A percentile compares a stretch with the other conserved stretches of the same genome.
phyloP scores from a whole-genome alignment of 352 stramenopile species.

The Phytophthora lateralis region DNA sequence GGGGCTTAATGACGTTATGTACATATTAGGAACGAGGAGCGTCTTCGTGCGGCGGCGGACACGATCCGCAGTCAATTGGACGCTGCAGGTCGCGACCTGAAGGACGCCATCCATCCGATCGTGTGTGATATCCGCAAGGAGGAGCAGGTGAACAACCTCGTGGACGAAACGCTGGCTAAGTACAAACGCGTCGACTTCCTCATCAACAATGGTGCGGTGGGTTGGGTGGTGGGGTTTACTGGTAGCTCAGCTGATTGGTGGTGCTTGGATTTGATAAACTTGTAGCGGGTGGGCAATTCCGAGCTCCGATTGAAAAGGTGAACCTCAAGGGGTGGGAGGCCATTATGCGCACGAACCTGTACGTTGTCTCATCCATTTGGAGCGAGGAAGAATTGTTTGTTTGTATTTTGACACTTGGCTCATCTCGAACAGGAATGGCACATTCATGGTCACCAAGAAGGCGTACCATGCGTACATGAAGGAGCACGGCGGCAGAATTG shows the following conservation, averaged over 20 bases:
- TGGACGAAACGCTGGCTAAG: constrained; percentile 74
- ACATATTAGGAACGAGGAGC: constrained; percentile 64
- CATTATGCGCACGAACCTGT: constrained; percentile 93
- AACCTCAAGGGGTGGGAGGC: constrained; percentile 91
- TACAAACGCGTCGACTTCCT: constrained; percentile 91
- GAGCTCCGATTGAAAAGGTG: constrained; percentile 87
- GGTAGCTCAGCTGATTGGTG: not conserved
- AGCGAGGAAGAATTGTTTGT: not conserved
- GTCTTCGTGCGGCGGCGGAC: constrained; percentile 58
- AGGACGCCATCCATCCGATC: constrained; percentile 55
- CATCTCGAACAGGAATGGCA: constrained; percentile 65
- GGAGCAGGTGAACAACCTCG: constrained; percentile 69
- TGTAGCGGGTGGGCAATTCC: constrained; percentile 92
- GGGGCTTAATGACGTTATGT: not conserved
- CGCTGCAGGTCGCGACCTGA: constrained; percentile 32
- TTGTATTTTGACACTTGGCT: not conserved
- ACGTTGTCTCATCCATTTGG: not conserved
- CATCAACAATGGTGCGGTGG: constrained; percentile 88
- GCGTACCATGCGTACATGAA: constrained; percentile 94
- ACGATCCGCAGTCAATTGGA: constrained; percentile 61
- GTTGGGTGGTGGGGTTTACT: not conserved
- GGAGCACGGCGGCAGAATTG: constrained; percentile 91
- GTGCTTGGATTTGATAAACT: not conserved
- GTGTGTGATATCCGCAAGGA: constrained; percentile 82
- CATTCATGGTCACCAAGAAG: constrained; percentile 93